Evolutionary conservation across 768 basidiomycete species (phyloP), one percentile per base, ranked within the genome.

Genomic region (Lentinula lateritia): DNA sequence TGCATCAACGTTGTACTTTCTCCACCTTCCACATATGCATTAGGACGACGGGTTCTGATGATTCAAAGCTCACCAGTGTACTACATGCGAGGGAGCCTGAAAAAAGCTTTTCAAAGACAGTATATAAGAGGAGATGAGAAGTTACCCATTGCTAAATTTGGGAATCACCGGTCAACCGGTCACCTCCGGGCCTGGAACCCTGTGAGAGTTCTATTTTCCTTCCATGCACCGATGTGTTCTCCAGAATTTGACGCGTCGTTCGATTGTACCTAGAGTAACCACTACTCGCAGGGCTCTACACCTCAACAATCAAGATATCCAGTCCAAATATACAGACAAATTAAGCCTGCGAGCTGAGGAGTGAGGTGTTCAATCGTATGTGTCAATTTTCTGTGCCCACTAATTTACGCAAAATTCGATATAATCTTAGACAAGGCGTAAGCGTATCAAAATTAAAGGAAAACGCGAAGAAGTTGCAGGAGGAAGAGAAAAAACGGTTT

Each of bases 241-340:
- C 28, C 48, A 16, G 32, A 50, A 41, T 43, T 50, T 39, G 2
- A 20, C 59, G 39, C 38, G 39, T 50, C 50, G 59, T 4, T 15
- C 36, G 42, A 8, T 35, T 20, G 10, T 41, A 2, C 38, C 50
- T 42, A 38, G 58, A 39, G 28, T 46, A 6, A 28, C 7, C 15
- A 7, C 12, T 9, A 16, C 45, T n/a, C 38, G 38, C 18, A 46
- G 59, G 18, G 41, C 35, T 15, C 20, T 60, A 6, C 50, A 60
- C 34, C 10, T 32, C n/a, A n/a, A 45, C 2, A 18, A 18, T 5
- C 20, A 50, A 18, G 58, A 66, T 61, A 76, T 79, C 59, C 73
- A 76, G 63, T 68, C 75, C 35, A 88, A 83, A 68, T 94, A 95
- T 69, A 81, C 84, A 13, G 83, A 88, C 62, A 90, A 89, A 69